Evolutionary conservation across 805 yeast species (phyloP).

Genomic region (Pachysolen tannophilus): DNA sequence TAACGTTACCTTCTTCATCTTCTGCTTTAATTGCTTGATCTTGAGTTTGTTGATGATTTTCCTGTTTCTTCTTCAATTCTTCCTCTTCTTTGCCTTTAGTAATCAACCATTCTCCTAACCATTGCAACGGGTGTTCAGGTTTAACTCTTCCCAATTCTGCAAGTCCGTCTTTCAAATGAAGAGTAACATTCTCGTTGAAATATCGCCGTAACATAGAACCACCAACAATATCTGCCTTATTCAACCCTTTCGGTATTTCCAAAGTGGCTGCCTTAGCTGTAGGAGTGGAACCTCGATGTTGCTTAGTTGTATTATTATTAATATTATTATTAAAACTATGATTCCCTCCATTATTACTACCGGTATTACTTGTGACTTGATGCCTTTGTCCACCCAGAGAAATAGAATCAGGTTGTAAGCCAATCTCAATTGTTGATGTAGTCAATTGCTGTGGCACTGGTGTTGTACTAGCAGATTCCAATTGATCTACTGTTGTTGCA

Average conservation of each 20-base stretch:
- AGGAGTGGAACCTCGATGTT: too few species aligned
- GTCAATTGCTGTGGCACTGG: background rate
- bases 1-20: background rate
- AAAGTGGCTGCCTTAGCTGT: background rate
- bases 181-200: constrained; percentile 38
- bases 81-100: constrained; percentile 6
- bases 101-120: constrained; percentile 33
- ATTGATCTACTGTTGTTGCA: too few species aligned
- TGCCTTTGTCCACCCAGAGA: too few species aligned
- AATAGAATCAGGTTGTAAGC: too few species aligned
- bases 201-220: constrained; percentile 45
- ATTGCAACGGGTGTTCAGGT: constrained; percentile 32
- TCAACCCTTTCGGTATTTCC: constrained; percentile 7
- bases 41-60: background rate
- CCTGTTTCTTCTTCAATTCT: background rate
- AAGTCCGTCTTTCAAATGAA: constrained; percentile 35
- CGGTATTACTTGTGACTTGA: too few species aligned
- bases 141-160: constrained; percentile 24
- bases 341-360: too few species aligned
- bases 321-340: too few species aligned
- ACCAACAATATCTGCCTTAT: constrained; percentile 35
- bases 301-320: too few species aligned
- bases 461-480: too few species aligned
- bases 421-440: background rate
- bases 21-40: background rate